Conservation (phyloP, 176 grass and related monocot genomes). For the Bothriochloa decipiens region DNA sequence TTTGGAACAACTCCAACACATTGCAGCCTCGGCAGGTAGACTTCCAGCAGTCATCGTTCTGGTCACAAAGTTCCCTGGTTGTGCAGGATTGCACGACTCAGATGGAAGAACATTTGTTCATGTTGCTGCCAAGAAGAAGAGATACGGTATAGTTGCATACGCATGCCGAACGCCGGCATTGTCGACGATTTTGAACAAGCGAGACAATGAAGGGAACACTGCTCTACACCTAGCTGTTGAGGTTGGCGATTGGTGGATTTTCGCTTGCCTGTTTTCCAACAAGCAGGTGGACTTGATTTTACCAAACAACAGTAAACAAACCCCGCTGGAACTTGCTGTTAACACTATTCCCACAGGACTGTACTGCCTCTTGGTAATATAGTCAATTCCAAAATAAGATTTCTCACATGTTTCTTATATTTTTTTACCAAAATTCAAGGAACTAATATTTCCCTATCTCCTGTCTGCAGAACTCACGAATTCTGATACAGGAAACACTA, state of each 20-base stretch:
- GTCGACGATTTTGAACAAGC: slow-evolving; percentile 28
- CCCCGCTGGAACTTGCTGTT: neutral
- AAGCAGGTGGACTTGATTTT: slow-evolving; percentile 30
- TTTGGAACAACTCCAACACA: too few relatives aligned
- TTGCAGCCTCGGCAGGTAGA: slow-evolving; percentile 36
- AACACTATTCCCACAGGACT: slow-evolving; percentile 16
- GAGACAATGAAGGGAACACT: slow-evolving; percentile 42
- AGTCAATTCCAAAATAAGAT: neutral
- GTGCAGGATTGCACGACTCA: slow-evolving; percentile 20
- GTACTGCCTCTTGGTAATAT: slow-evolving; percentile 28
- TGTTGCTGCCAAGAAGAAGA: slow-evolving; percentile 27
- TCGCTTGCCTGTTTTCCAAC: slow-evolving; percentile 15
- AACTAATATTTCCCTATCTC: neutral
- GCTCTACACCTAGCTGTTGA: slow-evolving; percentile 30
- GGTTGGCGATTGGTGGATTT: slow-evolving; percentile 31
- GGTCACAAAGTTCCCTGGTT: slow-evolving; percentile 8
- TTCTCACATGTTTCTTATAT: neutral
- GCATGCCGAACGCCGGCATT: neutral
- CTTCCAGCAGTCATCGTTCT: slow-evolving; percentile 9
- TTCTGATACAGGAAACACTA: slow-evolving; percentile 40
- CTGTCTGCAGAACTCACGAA: slow-evolving; percentile 4
- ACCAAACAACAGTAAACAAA: neutral
- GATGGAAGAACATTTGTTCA: slow-evolving; percentile 51
- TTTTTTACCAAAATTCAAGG: neutral
- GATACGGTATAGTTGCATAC: neutral